A percentile compares a stretch with the other conserved stretches of the same genome.
Conservation (phyloP, 2,329 filamentous ascomycete genomes). For the Orbilia oligospora region DNA sequence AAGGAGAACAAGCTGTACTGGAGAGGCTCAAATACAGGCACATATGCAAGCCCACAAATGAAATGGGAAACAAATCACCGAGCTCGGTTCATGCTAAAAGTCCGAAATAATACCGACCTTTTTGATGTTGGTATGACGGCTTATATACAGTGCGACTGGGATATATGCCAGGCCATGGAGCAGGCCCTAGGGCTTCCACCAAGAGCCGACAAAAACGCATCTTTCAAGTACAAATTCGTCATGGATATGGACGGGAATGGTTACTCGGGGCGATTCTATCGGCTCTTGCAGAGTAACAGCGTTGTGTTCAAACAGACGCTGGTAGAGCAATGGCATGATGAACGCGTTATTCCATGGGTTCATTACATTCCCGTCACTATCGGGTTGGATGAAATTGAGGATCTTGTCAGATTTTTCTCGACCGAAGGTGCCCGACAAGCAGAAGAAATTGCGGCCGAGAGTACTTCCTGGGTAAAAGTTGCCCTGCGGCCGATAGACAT, state of each 20-base stretch:
- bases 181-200: constrained; percentile 1
- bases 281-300: constrained; percentile 27
- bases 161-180: constrained; percentile 15
- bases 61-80: constrained; percentile 30
- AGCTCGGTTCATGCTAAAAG: constrained; percentile 19
- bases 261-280: constrained; percentile 25
- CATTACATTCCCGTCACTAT: constrained; percentile 22
- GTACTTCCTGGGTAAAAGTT: constrained; percentile 1
- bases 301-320: constrained; percentile 28
- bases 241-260: constrained; percentile 35
- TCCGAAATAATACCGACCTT: constrained; percentile 17
- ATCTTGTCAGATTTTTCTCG: constrained; percentile 14
- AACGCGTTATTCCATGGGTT: constrained; percentile 24
- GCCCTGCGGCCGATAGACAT: constrained; percentile 24
- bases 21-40: constrained; percentile 27
- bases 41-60: constrained; percentile 3
- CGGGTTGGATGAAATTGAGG: constrained; percentile 20
- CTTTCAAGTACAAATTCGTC: constrained; percentile 31
- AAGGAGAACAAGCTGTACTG: constrained; percentile 32
- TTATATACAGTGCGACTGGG: constrained; percentile 26
- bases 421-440: background rate
- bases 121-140: constrained; percentile 34
- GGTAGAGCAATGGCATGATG: constrained; percentile 32
- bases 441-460: constrained; percentile 18
- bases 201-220: background rate